Conservation (phyloP, 345 rosid genomes). For the Acer campestre region DNA sequence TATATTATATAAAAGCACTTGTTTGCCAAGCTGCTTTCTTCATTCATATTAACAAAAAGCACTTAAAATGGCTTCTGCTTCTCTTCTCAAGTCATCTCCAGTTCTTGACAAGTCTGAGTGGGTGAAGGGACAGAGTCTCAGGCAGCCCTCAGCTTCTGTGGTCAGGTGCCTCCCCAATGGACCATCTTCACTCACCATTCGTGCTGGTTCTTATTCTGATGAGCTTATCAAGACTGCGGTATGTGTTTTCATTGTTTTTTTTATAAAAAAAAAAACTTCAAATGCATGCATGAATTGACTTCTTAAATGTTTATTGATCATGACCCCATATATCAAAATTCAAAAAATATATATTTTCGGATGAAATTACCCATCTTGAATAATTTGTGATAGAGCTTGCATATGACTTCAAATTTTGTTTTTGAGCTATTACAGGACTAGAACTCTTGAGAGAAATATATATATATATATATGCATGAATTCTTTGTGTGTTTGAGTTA, state of each 20-base stretch:
- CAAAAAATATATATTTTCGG: too few relatives aligned
- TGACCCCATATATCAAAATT: too few relatives aligned
- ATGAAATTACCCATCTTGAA: too few relatives aligned
- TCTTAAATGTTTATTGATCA: too few relatives aligned
- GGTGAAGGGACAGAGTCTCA: constrained; percentile 73
- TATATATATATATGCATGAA: not conserved
- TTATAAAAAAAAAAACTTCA: too few relatives aligned
- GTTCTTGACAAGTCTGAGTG: constrained; percentile 83
- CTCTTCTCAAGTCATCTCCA: constrained; percentile 77
- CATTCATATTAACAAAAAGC: not conserved
- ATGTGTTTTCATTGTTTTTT: constrained; percentile 35
- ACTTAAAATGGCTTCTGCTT: constrained; percentile 66
- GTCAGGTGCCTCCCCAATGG: constrained; percentile 49
- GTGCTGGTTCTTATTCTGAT: constrained; percentile 84
- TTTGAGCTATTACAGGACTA: too few relatives aligned
- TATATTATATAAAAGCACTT: not conserved
- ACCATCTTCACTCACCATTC: constrained; percentile 53
- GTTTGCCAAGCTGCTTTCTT: constrained; percentile 10
- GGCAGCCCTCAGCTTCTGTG: constrained; percentile 52
- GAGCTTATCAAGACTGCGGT: constrained; percentile 98
- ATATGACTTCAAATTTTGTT: too few relatives aligned
- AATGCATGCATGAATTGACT: too few relatives aligned
- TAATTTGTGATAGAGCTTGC: too few relatives aligned
- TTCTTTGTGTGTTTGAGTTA: not conserved
- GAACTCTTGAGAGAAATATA: not conserved